Conservation (phyloP, 176 grass and related monocot species). For the Triticum dicoccoides region DNA sequence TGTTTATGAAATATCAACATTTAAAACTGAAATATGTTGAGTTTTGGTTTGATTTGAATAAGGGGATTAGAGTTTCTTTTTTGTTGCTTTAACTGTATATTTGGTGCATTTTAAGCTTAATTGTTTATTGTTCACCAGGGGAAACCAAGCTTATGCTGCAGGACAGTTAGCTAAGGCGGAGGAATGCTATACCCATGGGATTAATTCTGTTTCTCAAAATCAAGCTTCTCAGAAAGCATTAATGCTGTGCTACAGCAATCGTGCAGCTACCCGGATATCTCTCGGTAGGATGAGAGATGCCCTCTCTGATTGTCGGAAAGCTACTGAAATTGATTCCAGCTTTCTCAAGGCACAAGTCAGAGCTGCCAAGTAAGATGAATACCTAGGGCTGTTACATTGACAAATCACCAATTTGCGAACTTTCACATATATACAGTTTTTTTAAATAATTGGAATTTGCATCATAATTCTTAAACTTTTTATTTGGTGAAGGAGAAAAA, state of each 20-base stretch:
- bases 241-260: slow-evolving; percentile 90
- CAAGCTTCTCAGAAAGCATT: slow-evolving; percentile 54
- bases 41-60: background rate
- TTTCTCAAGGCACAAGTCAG: slow-evolving; percentile 84
- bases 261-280: slow-evolving; percentile 86
- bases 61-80: background rate
- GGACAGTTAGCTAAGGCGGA: slow-evolving; percentile 69
- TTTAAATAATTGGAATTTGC: background rate
- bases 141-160: slow-evolving; percentile 75
- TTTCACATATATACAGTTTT: slow-evolving; percentile 14
- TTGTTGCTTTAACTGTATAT: slow-evolving; percentile 15
- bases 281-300: slow-evolving; percentile 91
- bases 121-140: slow-evolving; percentile 54
- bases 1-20: slow-evolving; percentile 7
- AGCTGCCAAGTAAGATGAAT: slow-evolving; percentile 72
- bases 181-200: slow-evolving; percentile 76
- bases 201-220: slow-evolving; percentile 58
- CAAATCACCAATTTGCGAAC: background rate
- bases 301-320: slow-evolving; percentile 66
- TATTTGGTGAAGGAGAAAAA: background rate
- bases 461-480: slow-evolving; percentile 8
- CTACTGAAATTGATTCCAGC: slow-evolving; percentile 62
- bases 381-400: background rate
- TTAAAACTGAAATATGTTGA: slow-evolving; percentile 12
- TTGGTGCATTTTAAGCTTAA: slow-evolving; percentile 15